Conservation (phyloP, 2,329 filamentous ascomycete genomes). For the Aspergillus piperis region DNA sequence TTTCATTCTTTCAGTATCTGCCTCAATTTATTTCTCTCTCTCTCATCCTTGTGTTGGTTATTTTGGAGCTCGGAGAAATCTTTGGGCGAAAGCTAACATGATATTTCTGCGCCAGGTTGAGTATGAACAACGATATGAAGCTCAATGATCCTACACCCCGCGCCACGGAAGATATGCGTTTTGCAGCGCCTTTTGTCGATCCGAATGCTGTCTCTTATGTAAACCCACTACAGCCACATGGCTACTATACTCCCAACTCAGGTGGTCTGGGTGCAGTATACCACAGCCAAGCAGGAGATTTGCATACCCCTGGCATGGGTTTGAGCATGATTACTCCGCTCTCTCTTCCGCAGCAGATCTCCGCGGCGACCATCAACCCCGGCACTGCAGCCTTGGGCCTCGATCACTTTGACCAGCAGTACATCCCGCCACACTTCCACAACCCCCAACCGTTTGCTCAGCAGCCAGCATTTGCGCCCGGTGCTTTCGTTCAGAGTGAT, state of each 20-base stretch:
- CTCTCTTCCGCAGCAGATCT: slow-evolving; percentile 70
- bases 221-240: slow-evolving; percentile 73
- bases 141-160: slow-evolving; percentile 83
- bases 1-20: background rate
- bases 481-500: slow-evolving; percentile 78
- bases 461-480: slow-evolving; percentile 66
- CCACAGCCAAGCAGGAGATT: slow-evolving; percentile 78
- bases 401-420: slow-evolving; percentile 64
- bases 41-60: background rate
- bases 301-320: slow-evolving; percentile 77
- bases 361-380: slow-evolving; percentile 59
- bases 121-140: slow-evolving; percentile 57
- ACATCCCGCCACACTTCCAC: slow-evolving; percentile 61
- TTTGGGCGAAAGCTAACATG: slow-evolving; percentile 15
- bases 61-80: background rate
- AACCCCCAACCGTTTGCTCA: slow-evolving; percentile 73
- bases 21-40: no score
- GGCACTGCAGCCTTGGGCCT: slow-evolving; percentile 64
- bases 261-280: slow-evolving; percentile 76
- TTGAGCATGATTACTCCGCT: slow-evolving; percentile 78
- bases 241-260: slow-evolving; percentile 86
- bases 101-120: slow-evolving; percentile 39
- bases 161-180: slow-evolving; percentile 79
- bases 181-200: slow-evolving; percentile 87
- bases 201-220: slow-evolving; percentile 80